A percentile compares a stretch with the other conserved stretches of the same genome.
Evolutionary conservation across 768 basidiomycete genomes (phyloP).

Genomic region (Leccinum arenicola): DNA sequence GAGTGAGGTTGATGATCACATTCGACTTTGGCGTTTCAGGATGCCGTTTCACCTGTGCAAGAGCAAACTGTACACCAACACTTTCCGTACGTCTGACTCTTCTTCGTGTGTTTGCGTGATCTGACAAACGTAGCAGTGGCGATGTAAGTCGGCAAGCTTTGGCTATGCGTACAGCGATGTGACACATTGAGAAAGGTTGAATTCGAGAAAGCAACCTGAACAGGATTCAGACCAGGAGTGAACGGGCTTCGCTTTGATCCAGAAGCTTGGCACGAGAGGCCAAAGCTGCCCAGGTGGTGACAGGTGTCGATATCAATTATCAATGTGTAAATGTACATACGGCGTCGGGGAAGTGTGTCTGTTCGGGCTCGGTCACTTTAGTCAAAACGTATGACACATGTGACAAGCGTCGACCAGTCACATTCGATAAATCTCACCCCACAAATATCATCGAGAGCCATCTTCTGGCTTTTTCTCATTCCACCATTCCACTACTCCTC

Average conservation of each 20-base stretch:
- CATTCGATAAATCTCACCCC: conserved; percentile 1
- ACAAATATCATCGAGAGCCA: background rate
- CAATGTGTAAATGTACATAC: background rate
- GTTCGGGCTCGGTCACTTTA: background rate
- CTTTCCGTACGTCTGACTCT: background rate
- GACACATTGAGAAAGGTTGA: background rate
- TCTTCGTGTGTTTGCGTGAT: background rate
- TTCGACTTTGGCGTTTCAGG: conserved; percentile 2
- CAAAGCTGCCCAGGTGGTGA: background rate
- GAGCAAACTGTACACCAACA: conserved; percentile 12
- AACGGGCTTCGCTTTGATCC: background rate
- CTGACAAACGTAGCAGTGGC: conserved; percentile 5
- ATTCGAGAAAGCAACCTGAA: conserved; percentile 4
- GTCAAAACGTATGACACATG: background rate
- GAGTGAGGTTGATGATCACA: background rate
- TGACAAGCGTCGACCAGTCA: background rate
- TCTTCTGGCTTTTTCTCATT: background rate
- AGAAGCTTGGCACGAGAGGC: background rate
- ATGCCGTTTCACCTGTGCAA: conserved; percentile 10
- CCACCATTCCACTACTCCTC: background rate
- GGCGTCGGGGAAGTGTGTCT: background rate
- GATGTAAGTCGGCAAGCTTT: conserved; percentile 6
- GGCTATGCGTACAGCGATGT: background rate
- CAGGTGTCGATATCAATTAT: background rate
- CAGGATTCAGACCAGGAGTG: background rate